phyloP scores from a whole-genome alignment of 345 rosid species.

The Rhizophora mangle region DNA sequence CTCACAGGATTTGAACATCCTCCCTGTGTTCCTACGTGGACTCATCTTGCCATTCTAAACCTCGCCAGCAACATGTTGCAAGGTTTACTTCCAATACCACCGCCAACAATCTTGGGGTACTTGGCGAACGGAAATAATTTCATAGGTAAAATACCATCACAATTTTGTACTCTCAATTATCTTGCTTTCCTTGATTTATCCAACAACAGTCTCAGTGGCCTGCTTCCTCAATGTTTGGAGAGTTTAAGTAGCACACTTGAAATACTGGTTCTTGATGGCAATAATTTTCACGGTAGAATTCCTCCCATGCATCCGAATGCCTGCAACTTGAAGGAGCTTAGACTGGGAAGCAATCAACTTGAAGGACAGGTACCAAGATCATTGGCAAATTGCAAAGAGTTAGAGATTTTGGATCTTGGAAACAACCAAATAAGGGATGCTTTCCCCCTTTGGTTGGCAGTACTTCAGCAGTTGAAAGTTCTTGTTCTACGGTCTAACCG shows the following conservation, averaged over 20 bases:
- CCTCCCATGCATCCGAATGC: background rate
- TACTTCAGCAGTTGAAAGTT: too few relatives aligned
- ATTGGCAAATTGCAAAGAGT: too few relatives aligned
- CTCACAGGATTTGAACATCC: constrained; percentile 5
- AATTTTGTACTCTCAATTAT: background rate
- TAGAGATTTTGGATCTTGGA: too few relatives aligned
- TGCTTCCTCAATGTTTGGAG: constrained; percentile 24
- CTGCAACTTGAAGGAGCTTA: background rate
- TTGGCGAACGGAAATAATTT: background rate
- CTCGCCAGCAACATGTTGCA: constrained; percentile 15
- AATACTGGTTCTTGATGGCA: constrained; percentile 10
- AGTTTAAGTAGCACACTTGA: background rate
- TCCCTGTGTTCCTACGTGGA: background rate
- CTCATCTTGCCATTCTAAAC: background rate
- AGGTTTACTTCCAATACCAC: constrained; percentile 11
- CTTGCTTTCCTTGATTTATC: constrained; percentile 21
- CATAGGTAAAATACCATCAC: constrained; percentile 11
- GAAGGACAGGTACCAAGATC: too few relatives aligned
- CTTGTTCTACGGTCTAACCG: too few relatives aligned
- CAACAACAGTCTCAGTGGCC: constrained; percentile 28
- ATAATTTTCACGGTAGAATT: constrained; percentile 20
- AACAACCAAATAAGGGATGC: too few relatives aligned
- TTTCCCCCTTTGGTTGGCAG: too few relatives aligned
- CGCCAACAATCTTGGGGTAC: background rate
- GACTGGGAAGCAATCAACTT: background rate